Percentiles rank a stretch among this genome's conserved stretches.
These are phyloP conservation scores for Crotalaria pallida DNA, from an alignment of 306 rosid genomes.

Conservation along the genomic window DNA sequence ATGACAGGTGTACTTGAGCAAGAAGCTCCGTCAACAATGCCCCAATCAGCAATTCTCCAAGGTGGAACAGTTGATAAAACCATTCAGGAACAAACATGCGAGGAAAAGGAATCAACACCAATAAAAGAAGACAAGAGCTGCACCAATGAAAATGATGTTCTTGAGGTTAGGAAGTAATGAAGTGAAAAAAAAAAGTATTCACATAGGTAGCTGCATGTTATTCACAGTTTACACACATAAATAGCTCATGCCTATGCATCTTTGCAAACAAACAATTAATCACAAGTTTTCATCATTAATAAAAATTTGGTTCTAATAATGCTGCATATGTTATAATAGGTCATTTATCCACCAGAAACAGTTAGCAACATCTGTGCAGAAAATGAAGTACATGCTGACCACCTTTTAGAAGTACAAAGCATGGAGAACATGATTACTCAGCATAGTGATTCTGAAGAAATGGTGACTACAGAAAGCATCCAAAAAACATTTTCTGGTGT, in stretches of 20 bases:
- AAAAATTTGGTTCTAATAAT: too few species aligned
- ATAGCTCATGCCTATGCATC: neutral
- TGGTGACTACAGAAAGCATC: neutral
- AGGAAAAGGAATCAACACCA: neutral
- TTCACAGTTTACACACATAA: too few species aligned
- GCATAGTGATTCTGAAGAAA: neutral
- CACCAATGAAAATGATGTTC: neutral
- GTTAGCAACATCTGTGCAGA: neutral
- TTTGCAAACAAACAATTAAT: too few species aligned
- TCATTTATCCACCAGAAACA: neutral
- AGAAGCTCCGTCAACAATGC: neutral
- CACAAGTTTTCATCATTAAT: neutral
- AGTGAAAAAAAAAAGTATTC: neutral
- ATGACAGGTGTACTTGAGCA: neutral
- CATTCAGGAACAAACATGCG: neutral
- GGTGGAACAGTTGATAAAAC: neutral
- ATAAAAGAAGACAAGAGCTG: neutral
- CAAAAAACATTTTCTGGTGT: neutral
- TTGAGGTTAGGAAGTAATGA: neutral
- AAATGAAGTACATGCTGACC: neutral
- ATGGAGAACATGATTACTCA: neutral
- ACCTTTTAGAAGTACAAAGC: neutral
- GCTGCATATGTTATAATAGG: neutral
- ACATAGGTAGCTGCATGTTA: too few species aligned
- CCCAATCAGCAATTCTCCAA: neutral